Conservation (phyloP, 164 flowering plant species). For the Litsea cubeba region DNA sequence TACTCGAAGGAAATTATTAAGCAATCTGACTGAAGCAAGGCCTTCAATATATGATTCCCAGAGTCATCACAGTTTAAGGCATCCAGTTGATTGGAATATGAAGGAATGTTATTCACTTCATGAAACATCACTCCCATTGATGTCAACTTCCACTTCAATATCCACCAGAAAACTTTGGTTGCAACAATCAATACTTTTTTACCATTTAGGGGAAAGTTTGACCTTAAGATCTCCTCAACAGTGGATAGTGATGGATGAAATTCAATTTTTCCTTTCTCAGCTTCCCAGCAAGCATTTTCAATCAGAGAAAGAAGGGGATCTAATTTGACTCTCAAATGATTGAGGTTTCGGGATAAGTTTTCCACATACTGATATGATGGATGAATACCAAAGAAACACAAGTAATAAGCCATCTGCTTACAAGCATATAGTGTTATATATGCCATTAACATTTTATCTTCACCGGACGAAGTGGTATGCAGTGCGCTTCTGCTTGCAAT, state of each 20-base stretch:
- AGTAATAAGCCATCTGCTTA: conserved; percentile 53
- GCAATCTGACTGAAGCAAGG: conserved; percentile 31
- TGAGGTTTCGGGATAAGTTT: conserved; percentile 30
- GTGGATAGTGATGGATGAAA: conserved; percentile 51
- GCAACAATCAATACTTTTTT: conserved; percentile 45
- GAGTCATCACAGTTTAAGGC: conserved; percentile 5
- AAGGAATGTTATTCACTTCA: conserved; percentile 20
- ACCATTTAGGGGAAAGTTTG: conserved; percentile 17
- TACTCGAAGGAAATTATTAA: conserved; percentile 44
- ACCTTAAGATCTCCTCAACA: conserved; percentile 37
- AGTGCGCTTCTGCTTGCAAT: conserved; percentile 16
- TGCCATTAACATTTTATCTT: conserved; percentile 26
- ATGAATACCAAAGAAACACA: conserved; percentile 54
- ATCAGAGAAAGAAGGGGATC: conserved; percentile 29
- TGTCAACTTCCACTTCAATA: conserved; percentile 39
- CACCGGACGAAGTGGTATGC: conserved; percentile 8
- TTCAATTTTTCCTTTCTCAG: conserved; percentile 29
- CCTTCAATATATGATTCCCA: conserved; percentile 1
- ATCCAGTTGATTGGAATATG: conserved; percentile 16
- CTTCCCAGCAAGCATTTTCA: conserved; percentile 28
- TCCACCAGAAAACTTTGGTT: conserved; percentile 45
- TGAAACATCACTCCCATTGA: conserved; percentile 38
- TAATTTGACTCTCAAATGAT: conserved; percentile 31
- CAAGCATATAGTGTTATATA: conserved; percentile 37
- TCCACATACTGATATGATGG: conserved; percentile 30